Evolutionary conservation across 306 rosid species (phyloP).

Genomic region (Medicago arabica): DNA sequence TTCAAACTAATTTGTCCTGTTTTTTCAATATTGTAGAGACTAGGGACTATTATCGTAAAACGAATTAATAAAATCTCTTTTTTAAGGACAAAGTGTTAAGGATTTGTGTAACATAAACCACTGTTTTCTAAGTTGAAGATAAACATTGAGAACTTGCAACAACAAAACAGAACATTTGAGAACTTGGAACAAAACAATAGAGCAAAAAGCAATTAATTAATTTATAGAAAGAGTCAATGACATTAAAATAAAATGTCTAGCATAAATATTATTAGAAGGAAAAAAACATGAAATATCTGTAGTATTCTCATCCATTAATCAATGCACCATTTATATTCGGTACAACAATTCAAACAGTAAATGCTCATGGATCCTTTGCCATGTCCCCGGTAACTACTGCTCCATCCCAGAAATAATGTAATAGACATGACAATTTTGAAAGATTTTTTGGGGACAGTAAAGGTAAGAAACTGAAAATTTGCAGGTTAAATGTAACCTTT

Average conservation of each 20-base stretch:
- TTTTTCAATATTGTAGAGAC: too few relatives aligned
- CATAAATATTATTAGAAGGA: neutral
- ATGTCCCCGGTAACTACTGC: neutral
- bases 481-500: conserved; percentile 30
- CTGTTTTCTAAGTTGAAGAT: too few relatives aligned
- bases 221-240: neutral
- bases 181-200: too few relatives aligned
- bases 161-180: too few relatives aligned
- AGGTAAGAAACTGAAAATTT: conserved; percentile 15
- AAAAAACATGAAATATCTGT: neutral
- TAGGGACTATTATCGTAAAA: too few relatives aligned
- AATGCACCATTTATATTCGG: neutral
- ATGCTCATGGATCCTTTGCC: conserved; percentile 15
- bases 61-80: too few relatives aligned
- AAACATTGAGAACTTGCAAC: too few relatives aligned
- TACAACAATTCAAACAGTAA: conserved; percentile 19
- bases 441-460: neutral
- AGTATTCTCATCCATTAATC: conserved; percentile 1
- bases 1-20: too few relatives aligned
- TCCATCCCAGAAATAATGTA: conserved; percentile 1
- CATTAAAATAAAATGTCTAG: conserved; percentile 8
- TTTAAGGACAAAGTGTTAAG: too few relatives aligned
- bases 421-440: neutral
- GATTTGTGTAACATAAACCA: too few relatives aligned
- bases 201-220: neutral